Base-by-base conservation (phyloP, 2,329 filamentous ascomycete genomes). In the Fusarium miscanthi region DNA sequence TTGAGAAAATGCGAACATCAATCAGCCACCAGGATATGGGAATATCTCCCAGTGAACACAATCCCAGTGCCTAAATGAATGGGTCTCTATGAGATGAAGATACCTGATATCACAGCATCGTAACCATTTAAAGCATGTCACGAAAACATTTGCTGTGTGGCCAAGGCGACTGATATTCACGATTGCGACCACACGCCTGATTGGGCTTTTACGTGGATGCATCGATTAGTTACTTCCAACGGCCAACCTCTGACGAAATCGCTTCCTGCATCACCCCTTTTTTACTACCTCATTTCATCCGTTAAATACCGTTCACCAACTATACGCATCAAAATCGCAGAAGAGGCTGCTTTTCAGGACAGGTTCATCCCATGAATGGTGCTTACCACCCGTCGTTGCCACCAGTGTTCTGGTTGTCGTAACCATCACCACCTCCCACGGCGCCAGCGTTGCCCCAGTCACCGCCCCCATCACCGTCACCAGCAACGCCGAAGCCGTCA, bases 361-460 rank as follows among this genome's bases (percentile, higher is more conserved):
- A 41, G 17, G 7, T 37, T 30, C 31, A 30, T 40, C 17, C 12
- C n/a, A 30, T 37, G 6, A 23, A 38, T 11, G 12, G 17, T 27
- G 49, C 63, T 73, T 74, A 77, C 76, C 76, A 73, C 37, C 51
- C 59, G 19, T 53, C 74, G 30, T 42, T 60, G n/a, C 45, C 71
- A 48, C 23, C 56, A 33, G 35, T 37, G 30, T 45, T 38, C 14
- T 68, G 62, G 27, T 49, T 66, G 58, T 45, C 59, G 48, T 52
- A 52, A 7, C 60, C 64, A 14, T 40, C 63, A 57, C 65, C 57
- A 33, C 45, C 51, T 10, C 40, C 59, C 37, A 16, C 54, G 58
- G 41, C 38, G 40, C 68, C 40, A 40, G 31, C 54, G 49, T 66
- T 58, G 27, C 60, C 13, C 65, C 66, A 67, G n/a, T 62, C 59